Conservation (phyloP, 2,329 filamentous ascomycete genomes). For the Cryphonectria carpinicola region DNA sequence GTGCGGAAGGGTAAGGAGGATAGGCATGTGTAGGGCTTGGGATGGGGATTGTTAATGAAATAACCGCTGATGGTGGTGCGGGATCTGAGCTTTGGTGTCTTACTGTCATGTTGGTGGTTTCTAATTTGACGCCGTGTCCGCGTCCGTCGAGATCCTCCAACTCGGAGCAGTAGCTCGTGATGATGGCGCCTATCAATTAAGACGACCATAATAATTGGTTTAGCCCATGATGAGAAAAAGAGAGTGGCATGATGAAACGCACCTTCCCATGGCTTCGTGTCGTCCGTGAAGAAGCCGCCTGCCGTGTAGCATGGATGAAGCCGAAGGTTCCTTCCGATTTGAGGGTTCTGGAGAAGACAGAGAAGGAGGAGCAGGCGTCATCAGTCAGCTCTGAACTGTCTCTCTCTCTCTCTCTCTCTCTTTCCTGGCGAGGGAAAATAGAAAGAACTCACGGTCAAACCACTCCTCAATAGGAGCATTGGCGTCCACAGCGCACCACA, state of each 20-base stretch:
- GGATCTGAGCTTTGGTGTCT: slow-evolving; percentile 31
- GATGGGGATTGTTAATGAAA: slow-evolving; percentile 39
- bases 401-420: not conserved
- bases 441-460: slow-evolving; percentile 60
- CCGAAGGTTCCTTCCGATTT: slow-evolving; percentile 78
- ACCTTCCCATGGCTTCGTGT: slow-evolving; percentile 71
- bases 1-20: slow-evolving; percentile 67
- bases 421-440: not conserved
- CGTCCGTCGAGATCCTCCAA: slow-evolving; percentile 81
- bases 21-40: slow-evolving; percentile 62
- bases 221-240: not conserved
- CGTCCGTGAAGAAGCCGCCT: slow-evolving; percentile 68
- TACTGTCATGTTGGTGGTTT: slow-evolving; percentile 70
- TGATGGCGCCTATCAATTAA: slow-evolving; percentile 64
- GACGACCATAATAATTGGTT: slow-evolving; percentile 29
- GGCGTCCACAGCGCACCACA: slow-evolving; percentile 79
- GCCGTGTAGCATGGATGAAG: slow-evolving; percentile 70
- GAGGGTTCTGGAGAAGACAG: slow-evolving; percentile 57
- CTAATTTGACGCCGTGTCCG: slow-evolving; percentile 83
- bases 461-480: slow-evolving; percentile 75
- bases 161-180: slow-evolving; percentile 76
- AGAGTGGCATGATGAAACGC: slow-evolving; percentile 13
- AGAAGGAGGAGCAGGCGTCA: not conserved
- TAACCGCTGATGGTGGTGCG: not conserved
- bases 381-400: slow-evolving; percentile 16